Conservation (phyloP, 176 grass and related monocot genomes). For the Echinochloa phyllopogon region DNA sequence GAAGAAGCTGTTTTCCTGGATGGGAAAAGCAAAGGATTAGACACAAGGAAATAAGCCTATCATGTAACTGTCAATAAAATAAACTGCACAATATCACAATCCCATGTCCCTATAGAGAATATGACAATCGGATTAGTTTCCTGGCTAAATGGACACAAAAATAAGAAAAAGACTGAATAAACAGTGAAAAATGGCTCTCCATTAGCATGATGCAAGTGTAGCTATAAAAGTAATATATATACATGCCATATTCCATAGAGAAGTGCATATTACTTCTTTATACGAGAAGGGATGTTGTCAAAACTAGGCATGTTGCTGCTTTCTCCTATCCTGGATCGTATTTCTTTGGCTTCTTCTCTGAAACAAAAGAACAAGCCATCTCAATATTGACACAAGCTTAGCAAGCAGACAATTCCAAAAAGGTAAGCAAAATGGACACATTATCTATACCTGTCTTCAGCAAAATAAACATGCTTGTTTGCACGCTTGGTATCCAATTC, state of each 20-base stretch:
- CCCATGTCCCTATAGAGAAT: background rate
- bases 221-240: background rate
- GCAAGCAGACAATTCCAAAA: background rate
- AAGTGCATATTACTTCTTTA: conserved; percentile 66
- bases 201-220: conserved; percentile 1
- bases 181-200: conserved; percentile 13
- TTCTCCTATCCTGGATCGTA: conserved; percentile 61
- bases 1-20: conserved; percentile 66
- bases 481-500: conserved; percentile 63
- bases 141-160: background rate
- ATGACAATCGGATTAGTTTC: background rate
- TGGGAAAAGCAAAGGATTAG: conserved; percentile 3
- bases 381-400: conserved; percentile 6
- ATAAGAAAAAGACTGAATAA: background rate
- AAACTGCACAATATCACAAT: conserved; percentile 21
- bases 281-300: conserved; percentile 62
- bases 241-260: conserved; percentile 6
- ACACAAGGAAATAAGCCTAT: conserved; percentile 17
- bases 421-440: conserved; percentile 32
- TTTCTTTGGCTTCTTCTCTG: conserved; percentile 92
- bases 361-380: conserved; percentile 34
- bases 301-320: conserved; percentile 45
- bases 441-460: conserved; percentile 69
- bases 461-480: conserved; percentile 91
- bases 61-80: conserved; percentile 24